A percentile compares a stretch with the other conserved stretches of the same genome.
Conservation (phyloP, 1,139 yeast species). For the Yamadazyma pseudoaaseri region DNA sequence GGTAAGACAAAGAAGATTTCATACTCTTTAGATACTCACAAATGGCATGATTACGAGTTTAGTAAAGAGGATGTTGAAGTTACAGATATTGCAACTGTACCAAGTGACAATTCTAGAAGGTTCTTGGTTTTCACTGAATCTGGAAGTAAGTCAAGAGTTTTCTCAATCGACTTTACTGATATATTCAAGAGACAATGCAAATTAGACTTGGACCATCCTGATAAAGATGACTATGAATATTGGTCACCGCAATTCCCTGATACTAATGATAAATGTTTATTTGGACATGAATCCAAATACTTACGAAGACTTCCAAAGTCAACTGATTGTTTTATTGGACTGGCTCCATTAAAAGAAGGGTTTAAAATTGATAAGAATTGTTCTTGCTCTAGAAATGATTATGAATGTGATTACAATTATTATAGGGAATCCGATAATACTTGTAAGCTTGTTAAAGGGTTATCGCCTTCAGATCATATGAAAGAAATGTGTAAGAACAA, state of each 20-base stretch:
- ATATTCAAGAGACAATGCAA: slow-evolving; percentile 68
- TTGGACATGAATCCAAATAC: slow-evolving; percentile 84
- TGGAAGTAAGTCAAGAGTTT: slow-evolving; percentile 27
- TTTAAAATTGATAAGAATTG: slow-evolving; percentile 65
- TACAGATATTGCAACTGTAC: slow-evolving; percentile 82
- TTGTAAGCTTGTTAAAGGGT: slow-evolving; percentile 77
- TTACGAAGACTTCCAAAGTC: slow-evolving; percentile 65
- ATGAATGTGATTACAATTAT: slow-evolving; percentile 90
- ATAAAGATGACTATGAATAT: slow-evolving; percentile 72
- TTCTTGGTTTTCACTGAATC: slow-evolving; percentile 42
- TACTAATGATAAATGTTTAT: slow-evolving; percentile 64
- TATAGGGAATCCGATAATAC: slow-evolving; percentile 73
- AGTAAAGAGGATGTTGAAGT: slow-evolving; percentile 55
- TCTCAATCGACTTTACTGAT: slow-evolving; percentile 70
- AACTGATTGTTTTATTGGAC: slow-evolving; percentile 77
- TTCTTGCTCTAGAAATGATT: slow-evolving; percentile 83
- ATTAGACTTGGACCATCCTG: slow-evolving; percentile 58
- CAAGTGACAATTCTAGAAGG: slow-evolving; percentile 81
- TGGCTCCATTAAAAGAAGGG: slow-evolving; percentile 66
- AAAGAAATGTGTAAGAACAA: slow-evolving; percentile 59
- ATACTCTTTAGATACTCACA: slow-evolving; percentile 69
- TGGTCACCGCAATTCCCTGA: slow-evolving; percentile 79
- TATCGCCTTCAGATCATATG: slow-evolving; percentile 60
- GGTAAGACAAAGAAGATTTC: slow-evolving; percentile 56
- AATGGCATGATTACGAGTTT: slow-evolving; percentile 72